Evolutionary conservation across 208 protist genomes (phyloP), one percentile per base, ranked within the genome.

Genomic region (Endotrypanum monterogeii): DNA sequence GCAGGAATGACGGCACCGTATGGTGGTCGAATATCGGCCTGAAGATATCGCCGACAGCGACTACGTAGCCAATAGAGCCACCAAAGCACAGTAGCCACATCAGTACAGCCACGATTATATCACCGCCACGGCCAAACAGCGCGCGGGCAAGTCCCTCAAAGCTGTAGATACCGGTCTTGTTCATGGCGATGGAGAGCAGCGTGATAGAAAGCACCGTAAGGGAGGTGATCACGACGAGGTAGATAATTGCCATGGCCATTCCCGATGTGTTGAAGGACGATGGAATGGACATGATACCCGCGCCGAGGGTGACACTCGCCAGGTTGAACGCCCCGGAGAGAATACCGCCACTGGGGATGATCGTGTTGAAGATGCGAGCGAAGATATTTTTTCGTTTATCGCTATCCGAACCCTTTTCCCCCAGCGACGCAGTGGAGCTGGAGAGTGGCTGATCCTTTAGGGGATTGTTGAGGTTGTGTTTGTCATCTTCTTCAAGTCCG

Each of bases 11-110:
- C 9, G 85, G 86, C 58, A 75, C 63, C 46, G 28, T 67, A 18
- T 39, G 48, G 39, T 77, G 65, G 9, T 52, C 46, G 3, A 80
- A 65, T 35, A 91, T 67, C 23, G 74, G 73, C 7, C 54, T 77
- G 30, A 93, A 41, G 60, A 92, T 69, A 62, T 77, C 69, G 39
- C 82, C 83, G 25, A 89, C 61, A 2, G 86, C 86, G 44, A 86
- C 82, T 7, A 94, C 48, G 79, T 87, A 93, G 28, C 71, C 80
- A 16, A 90, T 76, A 2, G 85, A 67, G 25, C 67, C 73, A 44
- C 90, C 90, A 66, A 90, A 86, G 72, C 87, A 93, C n/a, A 89
- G 65, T 1, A 90, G 6, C 56, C 80, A 94, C 77, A 91, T 86
- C 28, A 89, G 18, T 8, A 83, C 1, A 8, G 74, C 88, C 20